Percentiles rank a stretch among this genome's conserved stretches.
Conservation (phyloP, 73 alveolate species). For the Uronychia setigera region DNA sequence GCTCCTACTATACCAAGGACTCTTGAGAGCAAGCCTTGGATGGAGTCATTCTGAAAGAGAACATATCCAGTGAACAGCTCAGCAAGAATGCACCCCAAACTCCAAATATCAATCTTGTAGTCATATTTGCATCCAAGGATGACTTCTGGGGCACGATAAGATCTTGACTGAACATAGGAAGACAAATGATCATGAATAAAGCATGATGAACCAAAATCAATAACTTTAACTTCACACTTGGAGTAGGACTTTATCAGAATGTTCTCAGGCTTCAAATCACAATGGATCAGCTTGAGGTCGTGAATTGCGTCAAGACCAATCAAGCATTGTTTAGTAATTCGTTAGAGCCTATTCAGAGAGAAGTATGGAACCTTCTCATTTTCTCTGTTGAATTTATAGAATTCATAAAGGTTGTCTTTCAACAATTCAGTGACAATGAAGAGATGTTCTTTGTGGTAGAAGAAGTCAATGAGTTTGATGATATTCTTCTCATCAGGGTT, state of each 20-base stretch:
- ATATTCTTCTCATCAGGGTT: constrained; percentile 93
- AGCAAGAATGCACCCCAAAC: constrained; percentile 97
- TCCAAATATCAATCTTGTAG: constrained; percentile 97
- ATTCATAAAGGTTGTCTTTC: constrained; percentile 98
- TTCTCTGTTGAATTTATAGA: constrained; percentile 96
- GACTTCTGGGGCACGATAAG: constrained; percentile 99
- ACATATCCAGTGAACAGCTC: constrained; percentile 98
- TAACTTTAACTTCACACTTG: constrained; percentile 90
- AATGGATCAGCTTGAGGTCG: constrained; percentile 88
- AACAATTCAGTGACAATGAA: constrained; percentile 97
- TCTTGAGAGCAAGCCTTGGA: constrained; percentile 96
- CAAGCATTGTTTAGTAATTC: constrained; percentile 89
- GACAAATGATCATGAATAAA: constrained; percentile 95
- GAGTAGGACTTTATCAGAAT: constrained; percentile 92
- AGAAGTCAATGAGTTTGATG: constrained; percentile 87
- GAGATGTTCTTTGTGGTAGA: constrained; percentile 98
- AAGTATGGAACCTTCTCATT: constrained; percentile 90
- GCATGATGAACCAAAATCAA: constrained; percentile 98
- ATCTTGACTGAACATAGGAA: constrained; percentile 94
- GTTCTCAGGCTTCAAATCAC: constrained; percentile 98
- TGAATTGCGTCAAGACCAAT: constrained; percentile 91
- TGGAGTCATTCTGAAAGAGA: constrained; percentile 95
- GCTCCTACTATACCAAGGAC: constrained; percentile 98
- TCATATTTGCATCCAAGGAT: constrained; percentile 97
- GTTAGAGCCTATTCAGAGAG: constrained; percentile 92